Evolutionary conservation across 148 eudicot genomes (phyloP).

Genomic region (Gaultheria prostrata): DNA sequence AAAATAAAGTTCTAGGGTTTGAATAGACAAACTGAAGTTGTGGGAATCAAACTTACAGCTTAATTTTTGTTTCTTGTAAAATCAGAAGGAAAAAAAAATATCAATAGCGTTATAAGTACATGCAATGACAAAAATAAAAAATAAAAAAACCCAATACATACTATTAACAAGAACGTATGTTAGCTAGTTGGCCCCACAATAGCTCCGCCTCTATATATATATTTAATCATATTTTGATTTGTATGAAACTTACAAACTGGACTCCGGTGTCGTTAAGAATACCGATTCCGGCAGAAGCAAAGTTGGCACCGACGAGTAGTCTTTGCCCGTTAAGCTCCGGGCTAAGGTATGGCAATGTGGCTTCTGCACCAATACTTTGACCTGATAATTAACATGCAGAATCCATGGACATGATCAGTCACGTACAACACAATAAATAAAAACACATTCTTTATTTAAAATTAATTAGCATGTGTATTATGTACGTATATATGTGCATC

Average conservation of each 20-base stretch:
- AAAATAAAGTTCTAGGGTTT: too few relatives aligned
- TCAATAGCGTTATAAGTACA: too few relatives aligned
- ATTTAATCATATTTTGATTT: too few relatives aligned
- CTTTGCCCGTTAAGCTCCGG: slow-evolving; percentile 18
- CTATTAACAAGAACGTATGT: too few relatives aligned
- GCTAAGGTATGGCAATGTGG: slow-evolving; percentile 26
- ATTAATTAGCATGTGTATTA: not conserved
- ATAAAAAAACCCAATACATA: too few relatives aligned
- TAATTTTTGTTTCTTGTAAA: too few relatives aligned
- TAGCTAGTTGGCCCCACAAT: too few relatives aligned
- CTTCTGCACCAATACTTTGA: slow-evolving; percentile 11
- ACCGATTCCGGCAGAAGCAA: slow-evolving; percentile 31
- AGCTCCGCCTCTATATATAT: too few relatives aligned
- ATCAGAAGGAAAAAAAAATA: too few relatives aligned
- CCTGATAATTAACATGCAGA: not conserved
- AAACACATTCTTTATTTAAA: not conserved
- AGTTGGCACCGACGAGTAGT: slow-evolving; percentile 29
- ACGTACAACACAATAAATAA: not conserved
- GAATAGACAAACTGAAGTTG: too few relatives aligned
- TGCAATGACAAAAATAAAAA: not conserved
- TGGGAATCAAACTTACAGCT: too few relatives aligned
- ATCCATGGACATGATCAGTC: not conserved
- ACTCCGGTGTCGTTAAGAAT: slow-evolving; percentile 27
- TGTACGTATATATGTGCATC: not conserved
- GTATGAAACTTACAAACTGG: slow-evolving; percentile 19